Conservation (phyloP, 1,139 yeast species). For the Magnusiomyces magnusii region DNA sequence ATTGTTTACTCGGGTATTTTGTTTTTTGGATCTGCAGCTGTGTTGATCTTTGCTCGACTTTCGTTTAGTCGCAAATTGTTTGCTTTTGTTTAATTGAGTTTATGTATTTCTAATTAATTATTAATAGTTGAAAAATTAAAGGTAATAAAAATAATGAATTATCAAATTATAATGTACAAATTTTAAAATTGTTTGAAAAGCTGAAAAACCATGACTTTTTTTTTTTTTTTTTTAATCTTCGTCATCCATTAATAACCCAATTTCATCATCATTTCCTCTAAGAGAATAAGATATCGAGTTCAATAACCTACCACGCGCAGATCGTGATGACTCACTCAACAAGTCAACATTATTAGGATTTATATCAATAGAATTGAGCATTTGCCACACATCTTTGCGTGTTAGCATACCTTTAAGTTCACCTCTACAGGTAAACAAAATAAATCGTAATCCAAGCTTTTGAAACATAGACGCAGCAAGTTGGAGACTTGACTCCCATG, state of each 20-base stretch:
- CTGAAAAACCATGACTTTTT: too few relatives aligned
- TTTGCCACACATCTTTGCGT: constrained; percentile 56
- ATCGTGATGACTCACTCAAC: constrained; percentile 8
- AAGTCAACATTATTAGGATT: constrained; percentile 6
- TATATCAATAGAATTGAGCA: constrained; percentile 24
- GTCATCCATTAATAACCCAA: constrained; percentile 11
- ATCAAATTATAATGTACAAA: too few relatives aligned
- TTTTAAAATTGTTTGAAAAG: too few relatives aligned
- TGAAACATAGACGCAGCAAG: constrained; percentile 44
- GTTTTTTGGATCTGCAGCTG: constrained; percentile 14
- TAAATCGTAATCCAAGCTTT: constrained; percentile 46
- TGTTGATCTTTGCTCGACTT: background rate
- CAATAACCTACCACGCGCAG: constrained; percentile 14
- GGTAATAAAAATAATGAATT: background rate
- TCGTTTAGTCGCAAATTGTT: background rate
- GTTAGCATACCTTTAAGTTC: constrained; percentile 50
- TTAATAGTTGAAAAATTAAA: background rate
- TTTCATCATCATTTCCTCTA: constrained; percentile 15
- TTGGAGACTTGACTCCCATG: constrained; percentile 34
- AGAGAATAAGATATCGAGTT: constrained; percentile 14
- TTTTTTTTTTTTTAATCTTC: constrained; percentile 9
- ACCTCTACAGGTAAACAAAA: constrained; percentile 45
- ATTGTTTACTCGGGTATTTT: constrained; percentile 22
- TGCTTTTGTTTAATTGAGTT: constrained; percentile 1
- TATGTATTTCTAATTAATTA: background rate